Evolutionary conservation across 768 basidiomycete species (phyloP).

Genomic region (Cyathus striatus): DNA sequence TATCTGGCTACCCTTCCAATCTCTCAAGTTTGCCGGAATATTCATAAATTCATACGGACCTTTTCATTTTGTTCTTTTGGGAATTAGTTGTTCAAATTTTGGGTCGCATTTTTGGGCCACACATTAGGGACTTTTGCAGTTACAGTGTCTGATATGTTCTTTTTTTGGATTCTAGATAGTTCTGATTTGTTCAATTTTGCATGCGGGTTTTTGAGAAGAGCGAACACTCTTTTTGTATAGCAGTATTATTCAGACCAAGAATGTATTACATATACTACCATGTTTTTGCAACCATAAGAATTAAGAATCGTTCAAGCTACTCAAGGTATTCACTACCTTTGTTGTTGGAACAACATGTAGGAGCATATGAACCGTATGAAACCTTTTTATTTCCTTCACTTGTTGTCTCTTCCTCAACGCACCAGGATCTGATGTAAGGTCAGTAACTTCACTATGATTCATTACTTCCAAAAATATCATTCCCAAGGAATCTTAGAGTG

Average conservation of each 20-base stretch:
- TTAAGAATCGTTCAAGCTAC: conserved; percentile 64
- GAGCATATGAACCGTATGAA: too few relatives aligned
- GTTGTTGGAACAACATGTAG: too few relatives aligned
- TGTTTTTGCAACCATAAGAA: conserved; percentile 25
- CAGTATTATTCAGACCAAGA: conserved; percentile 25
- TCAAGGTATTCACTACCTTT: too few relatives aligned
- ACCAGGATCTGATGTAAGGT: too few relatives aligned
- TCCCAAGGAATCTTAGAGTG: too few relatives aligned
- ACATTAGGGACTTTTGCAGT: background rate
- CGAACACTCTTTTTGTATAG: conserved; percentile 8
- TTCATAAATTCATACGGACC: conserved; percentile 19
- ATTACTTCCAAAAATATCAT: too few relatives aligned
- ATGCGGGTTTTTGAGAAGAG: background rate
- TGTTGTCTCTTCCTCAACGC: too few relatives aligned
- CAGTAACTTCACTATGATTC: too few relatives aligned
- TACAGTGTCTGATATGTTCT: background rate
- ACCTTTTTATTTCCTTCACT: too few relatives aligned
- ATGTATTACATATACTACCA: conserved; percentile 48
- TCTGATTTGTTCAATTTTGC: background rate
- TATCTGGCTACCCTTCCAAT: conserved; percentile 19
- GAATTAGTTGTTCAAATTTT: background rate
- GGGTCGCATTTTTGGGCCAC: background rate
- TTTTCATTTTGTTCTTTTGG: conserved; percentile 2
- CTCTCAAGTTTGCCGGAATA: conserved; percentile 38
- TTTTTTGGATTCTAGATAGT: background rate